A percentile compares a stretch with the other conserved stretches of the same genome.
phyloP scores from a whole-genome alignment of 306 rosid genomes.

The Medicago ruthenica region DNA sequence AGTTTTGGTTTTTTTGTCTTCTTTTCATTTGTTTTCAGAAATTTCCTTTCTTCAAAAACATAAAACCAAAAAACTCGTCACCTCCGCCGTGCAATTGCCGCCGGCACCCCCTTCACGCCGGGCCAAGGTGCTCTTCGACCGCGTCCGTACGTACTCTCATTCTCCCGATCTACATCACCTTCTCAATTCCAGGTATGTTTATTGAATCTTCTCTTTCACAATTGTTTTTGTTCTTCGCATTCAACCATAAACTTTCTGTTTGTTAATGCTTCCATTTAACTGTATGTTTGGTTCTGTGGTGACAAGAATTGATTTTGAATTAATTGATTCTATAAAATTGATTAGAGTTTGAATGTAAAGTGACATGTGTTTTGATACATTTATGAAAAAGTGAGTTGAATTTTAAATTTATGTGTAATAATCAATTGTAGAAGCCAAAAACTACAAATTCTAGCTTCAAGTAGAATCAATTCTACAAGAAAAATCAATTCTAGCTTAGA shows the following conservation, averaged over 20 bases:
- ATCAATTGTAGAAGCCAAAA: too few relatives aligned
- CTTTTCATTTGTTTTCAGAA: not conserved
- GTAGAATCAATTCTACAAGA: too few relatives aligned
- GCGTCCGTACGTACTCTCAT: not conserved
- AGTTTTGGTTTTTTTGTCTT: not conserved
- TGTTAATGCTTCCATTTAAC: not conserved
- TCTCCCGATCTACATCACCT: not conserved
- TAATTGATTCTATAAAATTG: too few relatives aligned
- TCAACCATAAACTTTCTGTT: not conserved
- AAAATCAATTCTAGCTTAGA: too few relatives aligned
- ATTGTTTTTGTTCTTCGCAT: not conserved
- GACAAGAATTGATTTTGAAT: too few relatives aligned
- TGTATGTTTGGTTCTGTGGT: too few relatives aligned
- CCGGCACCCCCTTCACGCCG: not conserved
- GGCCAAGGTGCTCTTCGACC: not conserved
- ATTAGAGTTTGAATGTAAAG: too few relatives aligned
- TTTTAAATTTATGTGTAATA: too few relatives aligned
- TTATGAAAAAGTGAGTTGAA: too few relatives aligned
- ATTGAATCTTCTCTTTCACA: not conserved
- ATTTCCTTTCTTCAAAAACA: not conserved
- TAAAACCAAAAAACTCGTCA: not conserved
- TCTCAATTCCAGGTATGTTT: not conserved
- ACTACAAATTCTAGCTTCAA: too few relatives aligned
- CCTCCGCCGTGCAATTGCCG: not conserved
- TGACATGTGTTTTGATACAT: too few relatives aligned